Conservation (phyloP, 495 filamentous ascomycete species). For the Hamigera avellanea region DNA sequence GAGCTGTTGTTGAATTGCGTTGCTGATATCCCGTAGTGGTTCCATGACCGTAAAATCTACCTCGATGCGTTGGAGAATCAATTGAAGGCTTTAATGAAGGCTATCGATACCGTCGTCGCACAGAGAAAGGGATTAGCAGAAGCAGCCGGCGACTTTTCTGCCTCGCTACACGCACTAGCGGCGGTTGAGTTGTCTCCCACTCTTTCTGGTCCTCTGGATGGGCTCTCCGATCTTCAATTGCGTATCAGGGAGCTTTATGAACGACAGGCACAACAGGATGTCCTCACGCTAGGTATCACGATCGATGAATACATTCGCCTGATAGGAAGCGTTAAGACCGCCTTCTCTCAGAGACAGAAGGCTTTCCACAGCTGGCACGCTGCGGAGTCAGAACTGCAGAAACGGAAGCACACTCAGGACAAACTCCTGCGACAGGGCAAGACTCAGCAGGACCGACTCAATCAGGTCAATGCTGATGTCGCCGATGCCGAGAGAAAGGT, state of each 20-base stretch:
- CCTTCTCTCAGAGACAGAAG: conserved; percentile 87
- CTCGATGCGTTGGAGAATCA: conserved; percentile 92
- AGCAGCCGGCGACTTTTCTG: conserved; percentile 83
- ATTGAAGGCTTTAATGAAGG: conserved; percentile 84
- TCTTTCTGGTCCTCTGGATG: conserved; percentile 80
- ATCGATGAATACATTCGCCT: conserved; percentile 97
- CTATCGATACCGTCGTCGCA: conserved; percentile 80
- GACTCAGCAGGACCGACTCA: conserved; percentile 88
- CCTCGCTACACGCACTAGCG: conserved; percentile 79
- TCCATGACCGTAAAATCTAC: conserved; percentile 90
- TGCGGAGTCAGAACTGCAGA: conserved; percentile 78
- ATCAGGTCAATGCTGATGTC: conserved; percentile 84
- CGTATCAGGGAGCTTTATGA: conserved; percentile 93
- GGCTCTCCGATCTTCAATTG: conserved; percentile 81
- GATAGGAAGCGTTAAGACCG: conserved; percentile 84
- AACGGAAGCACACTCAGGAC: conserved; percentile 75
- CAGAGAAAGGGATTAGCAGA: conserved; percentile 90
- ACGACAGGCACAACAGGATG: conserved; percentile 92
- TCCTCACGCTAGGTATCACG: conserved; percentile 91
- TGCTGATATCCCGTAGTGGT: conserved; percentile 52
- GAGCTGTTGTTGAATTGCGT: conserved; percentile 1
- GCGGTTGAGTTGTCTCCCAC: conserved; percentile 79
- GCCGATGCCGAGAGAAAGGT: conserved; percentile 85
- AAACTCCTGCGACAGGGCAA: conserved; percentile 88
- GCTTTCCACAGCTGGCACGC: conserved; percentile 87